These are phyloP conservation scores for Moricandia arvensis DNA, from an alignment of 345 rosid genomes.

Conservation along the genomic window DNA sequence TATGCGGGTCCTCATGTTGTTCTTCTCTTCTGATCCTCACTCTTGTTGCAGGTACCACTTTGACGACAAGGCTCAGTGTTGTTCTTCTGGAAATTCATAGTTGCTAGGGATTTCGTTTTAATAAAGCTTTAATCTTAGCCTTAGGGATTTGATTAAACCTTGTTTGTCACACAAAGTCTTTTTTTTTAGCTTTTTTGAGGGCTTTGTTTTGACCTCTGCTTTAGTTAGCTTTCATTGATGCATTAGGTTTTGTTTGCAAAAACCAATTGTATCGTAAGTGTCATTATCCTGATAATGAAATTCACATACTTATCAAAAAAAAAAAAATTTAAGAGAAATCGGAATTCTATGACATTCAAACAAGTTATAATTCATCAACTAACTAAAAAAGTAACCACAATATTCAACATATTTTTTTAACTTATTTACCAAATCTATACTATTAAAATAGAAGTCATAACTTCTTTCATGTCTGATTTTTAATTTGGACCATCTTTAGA, in stretches of 20 bases:
- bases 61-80: no score
- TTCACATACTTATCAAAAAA: background rate
- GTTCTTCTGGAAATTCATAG: background rate
- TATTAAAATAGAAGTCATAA: no score
- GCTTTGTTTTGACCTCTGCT: background rate
- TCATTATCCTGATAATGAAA: background rate
- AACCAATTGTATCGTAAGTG: background rate
- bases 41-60: no score
- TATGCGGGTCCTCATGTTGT: background rate
- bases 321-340: no score
- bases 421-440: no score
- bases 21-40: background rate
- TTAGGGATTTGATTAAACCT: background rate
- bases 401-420: no score
- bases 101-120: background rate
- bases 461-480: no score
- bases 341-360: no score
- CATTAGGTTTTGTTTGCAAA: background rate
- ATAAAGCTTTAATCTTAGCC: background rate
- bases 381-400: no score
- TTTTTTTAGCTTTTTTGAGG: background rate
- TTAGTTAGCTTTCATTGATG: background rate
- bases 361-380: no score
- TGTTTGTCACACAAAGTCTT: background rate
- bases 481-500: no score